Conservation (phyloP, 2,329 filamentous ascomycete species). For the Nigrograna mackinnonii region DNA sequence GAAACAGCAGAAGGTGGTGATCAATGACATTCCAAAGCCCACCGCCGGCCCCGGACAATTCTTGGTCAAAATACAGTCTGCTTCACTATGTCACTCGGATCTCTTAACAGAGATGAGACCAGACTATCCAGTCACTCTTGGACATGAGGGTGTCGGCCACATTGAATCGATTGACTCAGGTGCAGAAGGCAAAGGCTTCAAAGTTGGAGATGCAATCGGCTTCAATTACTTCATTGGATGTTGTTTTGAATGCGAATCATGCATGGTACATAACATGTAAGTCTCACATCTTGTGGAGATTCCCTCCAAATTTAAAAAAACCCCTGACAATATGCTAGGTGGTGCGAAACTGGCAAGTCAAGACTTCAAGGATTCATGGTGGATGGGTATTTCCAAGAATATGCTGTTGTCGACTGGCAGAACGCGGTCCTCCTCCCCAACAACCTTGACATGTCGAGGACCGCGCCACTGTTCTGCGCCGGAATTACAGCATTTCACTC, state of each 20-base stretch:
- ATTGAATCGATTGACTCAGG: conserved; percentile 41
- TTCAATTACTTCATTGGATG: conserved; percentile 51
- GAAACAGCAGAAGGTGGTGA: conserved; percentile 30
- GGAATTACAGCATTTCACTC: conserved; percentile 49
- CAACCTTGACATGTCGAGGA: conserved; percentile 34
- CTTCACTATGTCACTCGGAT: conserved; percentile 36
- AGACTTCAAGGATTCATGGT: conserved; percentile 46
- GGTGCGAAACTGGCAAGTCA: conserved; percentile 44
- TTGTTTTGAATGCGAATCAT: conserved; percentile 54
- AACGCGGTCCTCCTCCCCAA: conserved; percentile 48
- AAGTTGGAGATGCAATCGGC: conserved; percentile 49
- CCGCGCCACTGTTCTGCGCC: conserved; percentile 54
- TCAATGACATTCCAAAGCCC: conserved; percentile 31
- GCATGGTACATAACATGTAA: conserved; percentile 48
- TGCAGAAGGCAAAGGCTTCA: conserved; percentile 44
- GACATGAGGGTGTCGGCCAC: conserved; percentile 53
- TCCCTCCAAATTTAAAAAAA: background rate
- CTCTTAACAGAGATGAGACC: conserved; percentile 27
- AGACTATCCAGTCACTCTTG: conserved; percentile 39
- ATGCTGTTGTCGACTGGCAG: conserved; percentile 50
- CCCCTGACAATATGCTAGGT: conserved; percentile 1
- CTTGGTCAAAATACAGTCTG: conserved; percentile 32
- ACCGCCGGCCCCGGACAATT: conserved; percentile 25
- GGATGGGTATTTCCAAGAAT: conserved; percentile 54
- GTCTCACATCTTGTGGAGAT: background rate